phyloP scores from a whole-genome alignment of 2,329 filamentous ascomycete genomes.

The Ceratocystis cubensis region DNA sequence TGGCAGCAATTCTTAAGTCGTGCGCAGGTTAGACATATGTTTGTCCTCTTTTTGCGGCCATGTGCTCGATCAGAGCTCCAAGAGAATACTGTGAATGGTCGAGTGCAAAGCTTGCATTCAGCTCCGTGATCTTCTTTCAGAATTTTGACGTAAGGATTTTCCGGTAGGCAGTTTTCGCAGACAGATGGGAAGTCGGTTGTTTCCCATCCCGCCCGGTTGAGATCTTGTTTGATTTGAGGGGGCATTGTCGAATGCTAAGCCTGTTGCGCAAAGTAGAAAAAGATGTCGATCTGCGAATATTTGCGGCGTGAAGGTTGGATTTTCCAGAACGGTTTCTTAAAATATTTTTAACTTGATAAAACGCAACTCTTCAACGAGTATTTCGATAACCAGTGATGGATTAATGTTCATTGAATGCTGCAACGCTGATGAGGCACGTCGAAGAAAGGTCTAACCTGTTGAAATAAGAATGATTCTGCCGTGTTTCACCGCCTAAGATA shows the following conservation, averaged over 20 bases:
- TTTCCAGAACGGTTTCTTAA: no score
- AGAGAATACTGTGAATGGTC: constrained; percentile 88
- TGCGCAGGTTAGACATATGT: constrained; percentile 91
- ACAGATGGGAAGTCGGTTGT: constrained; percentile 81
- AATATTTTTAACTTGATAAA: no score
- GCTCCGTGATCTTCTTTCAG: constrained; percentile 92
- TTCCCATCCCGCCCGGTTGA: constrained; percentile 94
- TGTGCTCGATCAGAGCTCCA: constrained; percentile 87
- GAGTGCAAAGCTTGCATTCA: constrained; percentile 78
- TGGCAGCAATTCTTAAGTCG: constrained; percentile 98
- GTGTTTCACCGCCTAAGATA: constrained; percentile 14
- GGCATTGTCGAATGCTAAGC: constrained; percentile 43
- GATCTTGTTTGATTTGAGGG: constrained; percentile 88
- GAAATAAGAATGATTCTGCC: constrained; percentile 14
- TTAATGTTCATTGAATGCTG: no score
- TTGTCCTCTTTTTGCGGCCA: constrained; percentile 81
- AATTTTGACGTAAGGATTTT: constrained; percentile 98
- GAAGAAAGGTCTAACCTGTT: background rate
- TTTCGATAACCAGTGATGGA: background rate
- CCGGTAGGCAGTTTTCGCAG: constrained; percentile 84
- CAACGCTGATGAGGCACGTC: background rate
- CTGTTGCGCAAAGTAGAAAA: background rate
- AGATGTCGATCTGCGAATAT: background rate
- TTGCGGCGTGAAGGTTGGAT: background rate
- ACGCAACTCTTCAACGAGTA: background rate